These are phyloP conservation scores for Cyberlindnera lachancei DNA, from an alignment of 805 yeast species.

Conservation along the genomic window DNA sequence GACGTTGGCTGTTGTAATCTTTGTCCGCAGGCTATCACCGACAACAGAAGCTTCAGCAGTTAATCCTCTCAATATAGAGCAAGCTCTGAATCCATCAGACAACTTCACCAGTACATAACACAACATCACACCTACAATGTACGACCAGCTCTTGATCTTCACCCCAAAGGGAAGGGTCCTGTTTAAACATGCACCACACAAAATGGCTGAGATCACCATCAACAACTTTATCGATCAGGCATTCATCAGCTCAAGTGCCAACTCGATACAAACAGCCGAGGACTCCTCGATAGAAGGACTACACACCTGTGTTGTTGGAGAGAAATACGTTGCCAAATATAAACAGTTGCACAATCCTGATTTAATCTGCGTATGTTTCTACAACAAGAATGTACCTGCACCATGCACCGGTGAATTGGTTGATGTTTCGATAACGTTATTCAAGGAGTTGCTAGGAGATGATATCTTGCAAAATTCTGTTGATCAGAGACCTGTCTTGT, in stretches of 20 bases:
- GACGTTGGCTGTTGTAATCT: too few relatives aligned
- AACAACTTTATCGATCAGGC: conserved; percentile 43
- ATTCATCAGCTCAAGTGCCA: conserved; percentile 33
- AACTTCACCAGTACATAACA: too few relatives aligned
- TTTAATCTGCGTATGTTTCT: conserved; percentile 36
- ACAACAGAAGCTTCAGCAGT: too few relatives aligned
- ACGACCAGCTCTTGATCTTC: conserved; percentile 43
- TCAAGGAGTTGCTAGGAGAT: conserved; percentile 25
- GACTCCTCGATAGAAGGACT: not conserved
- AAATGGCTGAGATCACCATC: conserved; percentile 32
- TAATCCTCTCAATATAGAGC: too few relatives aligned
- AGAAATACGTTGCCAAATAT: conserved; percentile 36
- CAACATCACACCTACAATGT: too few relatives aligned
- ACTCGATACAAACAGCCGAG: conserved; percentile 1
- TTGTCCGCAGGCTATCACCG: too few relatives aligned
- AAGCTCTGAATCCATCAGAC: too few relatives aligned
- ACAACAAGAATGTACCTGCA: conserved; percentile 30
- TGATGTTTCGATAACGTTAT: conserved; percentile 22
- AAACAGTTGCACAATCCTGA: conserved; percentile 34
- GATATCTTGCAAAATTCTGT: conserved; percentile 20
- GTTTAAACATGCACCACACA: conserved; percentile 36
- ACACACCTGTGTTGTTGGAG: conserved; percentile 1
- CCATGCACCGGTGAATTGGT: conserved; percentile 29
- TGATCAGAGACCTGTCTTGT: conserved; percentile 23
- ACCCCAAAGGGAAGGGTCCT: conserved; percentile 45